Evolutionary conservation across 441 rosid species (phyloP), one percentile per base, ranked within the genome.

Genomic region (Mallotus japonicus): DNA sequence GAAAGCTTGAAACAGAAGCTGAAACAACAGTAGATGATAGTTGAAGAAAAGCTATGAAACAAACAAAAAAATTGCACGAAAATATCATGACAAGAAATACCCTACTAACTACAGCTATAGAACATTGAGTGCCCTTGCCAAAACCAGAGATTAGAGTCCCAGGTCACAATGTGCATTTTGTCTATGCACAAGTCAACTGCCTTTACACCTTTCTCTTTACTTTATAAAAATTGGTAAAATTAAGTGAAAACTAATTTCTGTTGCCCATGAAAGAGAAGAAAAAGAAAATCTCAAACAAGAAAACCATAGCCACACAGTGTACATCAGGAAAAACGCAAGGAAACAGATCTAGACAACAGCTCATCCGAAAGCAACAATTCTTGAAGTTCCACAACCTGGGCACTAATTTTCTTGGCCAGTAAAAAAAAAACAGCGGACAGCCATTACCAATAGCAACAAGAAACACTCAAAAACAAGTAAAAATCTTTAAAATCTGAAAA

Each of bases 271-370:
- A 34, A 34, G 40, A 34, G 40, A 34, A 34, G 40, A 34, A 34
- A 34, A 34, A 34, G 28, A 34, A 34, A 3, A 34, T 34, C 1
- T 4, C 8, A 54, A 16, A 62, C 22, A 68, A 46, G 15, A 74
- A 61, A 46, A 73, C 59, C 65, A 77, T 58, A 51, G 24, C 75
- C 76, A 60, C 77, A 71, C 72, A 83, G 73, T 73, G 78, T 40
- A 71, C 76, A 77, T 67, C 69, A 77, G 49, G 67, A 62, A 53
- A 78, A 70, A 32, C 32, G 57, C 66, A 72, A 34, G 57, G 65
- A 54, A 83, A 65, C 85, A 88, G 89, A 90, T 88, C 95, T 79
- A 77, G 84, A 81, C 75, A 24, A 0, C 81, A 84, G 81, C 76
- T 42, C 61, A 78, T 62, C 53, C 46, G 32, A 22, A 59, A 67